Evolutionary conservation across 306 rosid genomes (phyloP), one percentile per base, ranked within the genome.

Genomic region (Betula pendula): DNA sequence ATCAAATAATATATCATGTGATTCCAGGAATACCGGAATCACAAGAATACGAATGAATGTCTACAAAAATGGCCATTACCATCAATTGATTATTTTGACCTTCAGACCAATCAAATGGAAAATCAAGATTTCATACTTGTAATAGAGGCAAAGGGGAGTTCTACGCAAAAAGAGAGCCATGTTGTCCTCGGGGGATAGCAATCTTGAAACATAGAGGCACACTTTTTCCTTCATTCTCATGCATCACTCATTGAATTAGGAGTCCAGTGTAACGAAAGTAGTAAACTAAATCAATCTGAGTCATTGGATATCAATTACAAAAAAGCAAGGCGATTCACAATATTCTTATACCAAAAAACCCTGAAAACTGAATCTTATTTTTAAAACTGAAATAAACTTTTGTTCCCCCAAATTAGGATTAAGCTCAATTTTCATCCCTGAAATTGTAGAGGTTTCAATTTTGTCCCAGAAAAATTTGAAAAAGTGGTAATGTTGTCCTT

Each of bases 251-350:
- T 60, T 31, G 38, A 60, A 60, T 14, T 29, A 15, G 40, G 68
- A 0, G 5, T 16, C 0, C 42, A 1, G 6, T 29, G 68, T 27
- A 14, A 14, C 38, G 71, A 75, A 76, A 68, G 77, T 31, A 45
- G 77, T 68, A 68, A 63, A 79, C 25, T n/a, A 49, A 27, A 71
- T 72, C 58, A 80, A 59, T 40, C 14, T 14, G 2, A 60, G 67
- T 5, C 40, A 60, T 60, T 29, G 67, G 67, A 29, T 60, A 29
- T 60, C 67, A 29, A 15, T 60, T 27, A 13, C 14, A 60, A 25
- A 16, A 60, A 60, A 29, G 68, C 68, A 60, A 60, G 42, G 68
- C 6, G 68, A 29, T 60, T 13, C 6, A 16, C 40, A 60, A 60
- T 56, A 10, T 60, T 29, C 20, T 14, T 60, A 60, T 60, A 25